Conservation (phyloP, 345 rosid genomes). For the Dipteronia dyeriana region DNA sequence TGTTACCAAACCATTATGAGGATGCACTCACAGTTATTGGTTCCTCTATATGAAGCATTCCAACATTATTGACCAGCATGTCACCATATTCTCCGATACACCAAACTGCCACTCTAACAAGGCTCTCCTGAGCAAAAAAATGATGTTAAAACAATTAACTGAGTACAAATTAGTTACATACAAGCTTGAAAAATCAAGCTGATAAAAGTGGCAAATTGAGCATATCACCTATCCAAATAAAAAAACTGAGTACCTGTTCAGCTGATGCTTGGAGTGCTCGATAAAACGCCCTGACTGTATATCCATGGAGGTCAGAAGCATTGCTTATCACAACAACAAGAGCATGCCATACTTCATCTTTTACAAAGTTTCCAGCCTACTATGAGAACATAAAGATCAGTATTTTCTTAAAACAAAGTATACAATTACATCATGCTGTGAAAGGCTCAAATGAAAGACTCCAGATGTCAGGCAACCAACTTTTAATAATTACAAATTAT, state of each 20-base stretch:
- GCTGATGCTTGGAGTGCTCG: constrained; percentile 70
- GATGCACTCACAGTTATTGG: constrained; percentile 74
- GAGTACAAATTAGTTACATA: constrained; percentile 6
- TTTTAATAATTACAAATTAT: not conserved
- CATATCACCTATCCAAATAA: constrained; percentile 10
- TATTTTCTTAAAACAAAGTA: constrained; percentile 26
- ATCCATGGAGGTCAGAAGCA: constrained; percentile 96
- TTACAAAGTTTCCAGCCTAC: constrained; percentile 99
- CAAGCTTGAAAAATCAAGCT: constrained; percentile 26
- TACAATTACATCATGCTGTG: not conserved
- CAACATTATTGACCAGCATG: constrained; percentile 80
- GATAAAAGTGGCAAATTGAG: constrained; percentile 24
- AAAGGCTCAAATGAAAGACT: constrained; percentile 7
- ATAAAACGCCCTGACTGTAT: constrained; percentile 83
- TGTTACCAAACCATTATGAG: constrained; percentile 16
- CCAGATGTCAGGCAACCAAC: not conserved
- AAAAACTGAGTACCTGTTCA: constrained; percentile 66
- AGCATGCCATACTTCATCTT: constrained; percentile 98
- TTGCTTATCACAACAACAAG: constrained; percentile 93
- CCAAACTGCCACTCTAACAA: constrained; percentile 97
- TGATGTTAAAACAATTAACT: constrained; percentile 21
- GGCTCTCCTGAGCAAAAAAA: constrained; percentile 66
- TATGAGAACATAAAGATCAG: constrained; percentile 40
- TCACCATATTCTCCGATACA: constrained; percentile 99
- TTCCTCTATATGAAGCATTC: constrained; percentile 88